phyloP scores from a whole-genome alignment of 2,329 filamentous ascomycete genomes.

The Didymella pinodella region DNA sequence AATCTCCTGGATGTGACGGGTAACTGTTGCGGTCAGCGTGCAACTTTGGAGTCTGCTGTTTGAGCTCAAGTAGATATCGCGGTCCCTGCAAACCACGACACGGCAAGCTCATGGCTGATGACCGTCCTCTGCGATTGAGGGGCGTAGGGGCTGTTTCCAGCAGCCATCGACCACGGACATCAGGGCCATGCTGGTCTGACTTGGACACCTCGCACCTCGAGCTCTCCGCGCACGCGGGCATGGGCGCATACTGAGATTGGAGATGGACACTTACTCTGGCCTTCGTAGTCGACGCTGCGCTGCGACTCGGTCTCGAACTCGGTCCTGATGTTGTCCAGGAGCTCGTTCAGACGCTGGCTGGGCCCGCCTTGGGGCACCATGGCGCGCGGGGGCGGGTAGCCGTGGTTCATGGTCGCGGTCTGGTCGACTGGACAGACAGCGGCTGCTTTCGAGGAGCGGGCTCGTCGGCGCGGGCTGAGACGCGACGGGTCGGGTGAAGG shows the following conservation, averaged over 20 bases:
- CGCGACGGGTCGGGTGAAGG: conserved; percentile 31
- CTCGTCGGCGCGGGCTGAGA: conserved; percentile 7
- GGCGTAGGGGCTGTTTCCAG: background rate
- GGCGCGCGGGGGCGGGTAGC: conserved; percentile 82
- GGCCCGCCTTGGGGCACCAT: conserved; percentile 67
- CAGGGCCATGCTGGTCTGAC: background rate
- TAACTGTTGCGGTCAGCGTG: conserved; percentile 64
- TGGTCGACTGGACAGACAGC: background rate
- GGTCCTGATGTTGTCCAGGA: conserved; percentile 86
- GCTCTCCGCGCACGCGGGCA: background rate
- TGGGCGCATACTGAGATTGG: background rate
- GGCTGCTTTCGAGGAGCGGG: conserved; percentile 7
- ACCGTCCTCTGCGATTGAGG: background rate
- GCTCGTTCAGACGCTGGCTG: conserved; percentile 83
- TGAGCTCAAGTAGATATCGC: background rate
- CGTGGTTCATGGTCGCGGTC: conserved; percentile 63
- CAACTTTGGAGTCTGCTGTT: background rate
- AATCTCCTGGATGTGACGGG: conserved; percentile 91
- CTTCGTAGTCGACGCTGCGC: conserved; percentile 86
- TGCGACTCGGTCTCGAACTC: conserved; percentile 90
- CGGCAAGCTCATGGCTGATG: background rate
- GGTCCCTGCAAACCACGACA: background rate
- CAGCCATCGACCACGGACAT: background rate
- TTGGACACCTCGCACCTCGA: background rate
- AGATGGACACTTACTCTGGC: conserved; percentile 77